Conservation (phyloP, 1,284 basidiomycete genomes). For the Apiotrichum akiyoshidainum region DNA sequence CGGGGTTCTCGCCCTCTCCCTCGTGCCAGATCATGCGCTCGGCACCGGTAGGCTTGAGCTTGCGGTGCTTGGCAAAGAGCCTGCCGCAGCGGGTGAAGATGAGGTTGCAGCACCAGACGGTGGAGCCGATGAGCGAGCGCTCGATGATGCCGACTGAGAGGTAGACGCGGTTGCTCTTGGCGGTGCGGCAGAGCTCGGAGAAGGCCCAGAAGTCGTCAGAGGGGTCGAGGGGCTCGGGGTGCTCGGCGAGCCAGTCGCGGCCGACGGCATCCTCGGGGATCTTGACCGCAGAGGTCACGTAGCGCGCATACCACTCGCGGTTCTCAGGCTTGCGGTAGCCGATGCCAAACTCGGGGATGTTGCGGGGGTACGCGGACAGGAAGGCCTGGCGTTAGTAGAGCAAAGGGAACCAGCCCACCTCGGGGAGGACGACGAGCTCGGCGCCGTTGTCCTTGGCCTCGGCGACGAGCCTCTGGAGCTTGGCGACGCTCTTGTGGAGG, state of each 20-base stretch:
- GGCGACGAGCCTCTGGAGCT: slow-evolving; percentile 57
- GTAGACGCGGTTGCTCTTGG: slow-evolving; percentile 29
- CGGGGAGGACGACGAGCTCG: slow-evolving; percentile 66
- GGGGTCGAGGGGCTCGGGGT: neutral
- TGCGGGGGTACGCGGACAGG: slow-evolving; percentile 45
- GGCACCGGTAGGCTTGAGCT: slow-evolving; percentile 66
- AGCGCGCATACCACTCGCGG: slow-evolving; percentile 47
- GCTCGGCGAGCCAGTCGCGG: slow-evolving; percentile 17
- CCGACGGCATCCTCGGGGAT: slow-evolving; percentile 24
- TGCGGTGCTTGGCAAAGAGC: slow-evolving; percentile 65
- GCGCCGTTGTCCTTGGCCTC: slow-evolving; percentile 57
- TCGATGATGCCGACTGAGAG: slow-evolving; percentile 69
- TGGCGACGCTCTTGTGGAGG: slow-evolving; percentile 58
- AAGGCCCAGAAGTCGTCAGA: slow-evolving; percentile 24
- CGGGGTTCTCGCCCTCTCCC: slow-evolving; percentile 48
- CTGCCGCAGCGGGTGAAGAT: slow-evolving; percentile 61
- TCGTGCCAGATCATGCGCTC: slow-evolving; percentile 70
- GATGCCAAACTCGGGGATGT: slow-evolving; percentile 30
- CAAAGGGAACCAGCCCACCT: slow-evolving; percentile 31
- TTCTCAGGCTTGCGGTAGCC: slow-evolving; percentile 32
- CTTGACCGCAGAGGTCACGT: slow-evolving; percentile 41
- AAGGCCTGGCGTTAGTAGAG: slow-evolving; percentile 53
- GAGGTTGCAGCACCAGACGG: slow-evolving; percentile 66
- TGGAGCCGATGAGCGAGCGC: slow-evolving; percentile 58
- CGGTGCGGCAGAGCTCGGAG: slow-evolving; percentile 16